Evolutionary conservation across 306 rosid genomes (phyloP).

Genomic region (Mimosa bimucronata): DNA sequence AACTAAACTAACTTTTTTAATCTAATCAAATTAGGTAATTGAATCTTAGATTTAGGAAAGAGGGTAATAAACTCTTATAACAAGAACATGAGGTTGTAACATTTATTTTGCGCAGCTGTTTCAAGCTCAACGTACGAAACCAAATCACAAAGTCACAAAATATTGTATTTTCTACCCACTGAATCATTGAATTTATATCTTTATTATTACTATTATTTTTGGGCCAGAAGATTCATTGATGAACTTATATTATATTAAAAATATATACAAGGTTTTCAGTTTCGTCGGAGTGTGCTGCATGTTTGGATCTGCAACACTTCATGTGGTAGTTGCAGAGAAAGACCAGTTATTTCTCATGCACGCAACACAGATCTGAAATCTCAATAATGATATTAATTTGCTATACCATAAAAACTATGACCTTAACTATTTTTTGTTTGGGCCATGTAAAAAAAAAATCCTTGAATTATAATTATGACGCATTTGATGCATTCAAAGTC

Average conservation of each 20-base stretch:
- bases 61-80: no score
- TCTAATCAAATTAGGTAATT: no score
- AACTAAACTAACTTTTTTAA: no score
- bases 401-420: not conserved
- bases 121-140: not conserved
- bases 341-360: not conserved
- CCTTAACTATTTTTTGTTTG: not conserved
- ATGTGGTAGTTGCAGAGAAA: conserved; percentile 12
- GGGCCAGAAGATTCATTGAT: not conserved
- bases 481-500: not conserved
- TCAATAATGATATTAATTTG: not conserved
- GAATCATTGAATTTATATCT: not conserved
- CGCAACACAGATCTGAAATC: not conserved
- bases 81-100: no score
- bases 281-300: not conserved
- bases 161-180: not conserved
- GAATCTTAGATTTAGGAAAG: no score
- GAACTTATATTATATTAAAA: not conserved
- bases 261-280: not conserved
- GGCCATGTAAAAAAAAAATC: not conserved
- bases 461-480: not conserved
- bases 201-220: not conserved
- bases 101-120: not conserved
- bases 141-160: not conserved
- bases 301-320: not conserved